A percentile compares a stretch with the other conserved stretches of the same genome.
These are phyloP conservation scores for Vigna mungo DNA, from an alignment of 306 rosid species.

Conservation along the genomic window DNA sequence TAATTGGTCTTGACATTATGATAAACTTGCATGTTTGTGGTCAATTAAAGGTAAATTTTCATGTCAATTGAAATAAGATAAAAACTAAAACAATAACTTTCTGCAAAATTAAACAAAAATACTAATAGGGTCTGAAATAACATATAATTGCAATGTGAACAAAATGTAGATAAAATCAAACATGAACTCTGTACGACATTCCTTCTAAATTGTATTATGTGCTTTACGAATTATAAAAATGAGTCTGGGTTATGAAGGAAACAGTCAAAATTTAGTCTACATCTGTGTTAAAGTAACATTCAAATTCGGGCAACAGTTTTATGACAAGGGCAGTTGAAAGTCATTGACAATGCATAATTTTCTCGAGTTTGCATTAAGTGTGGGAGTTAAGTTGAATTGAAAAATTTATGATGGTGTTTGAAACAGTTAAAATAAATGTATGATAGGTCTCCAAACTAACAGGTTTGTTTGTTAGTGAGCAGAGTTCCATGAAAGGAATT, in stretches of 20 bases:
- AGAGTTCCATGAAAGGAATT: slow-evolving; percentile 25
- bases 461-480: slow-evolving; percentile 15
- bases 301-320: not conserved
- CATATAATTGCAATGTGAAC: not conserved
- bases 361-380: not conserved
- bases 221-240: too few relatives aligned
- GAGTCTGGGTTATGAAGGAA: not conserved
- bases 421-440: slow-evolving; percentile 30
- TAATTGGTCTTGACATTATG: too few relatives aligned
- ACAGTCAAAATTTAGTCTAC: not conserved
- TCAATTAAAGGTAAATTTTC: not conserved
- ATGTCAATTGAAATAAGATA: not conserved
- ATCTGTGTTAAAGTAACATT: not conserved
- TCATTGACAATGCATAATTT: not conserved
- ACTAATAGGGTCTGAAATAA: not conserved
- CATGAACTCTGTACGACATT: too few relatives aligned
- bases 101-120: not conserved
- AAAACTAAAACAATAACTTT: not conserved
- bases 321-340: not conserved
- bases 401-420: not conserved
- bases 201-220: too few relatives aligned
- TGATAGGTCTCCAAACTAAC: slow-evolving; percentile 28
- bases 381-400: not conserved
- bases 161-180: too few relatives aligned
- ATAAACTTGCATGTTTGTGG: too few relatives aligned